phyloP scores from a whole-genome alignment of 768 basidiomycete species.

The Tylopilus vinaceipallidus region DNA sequence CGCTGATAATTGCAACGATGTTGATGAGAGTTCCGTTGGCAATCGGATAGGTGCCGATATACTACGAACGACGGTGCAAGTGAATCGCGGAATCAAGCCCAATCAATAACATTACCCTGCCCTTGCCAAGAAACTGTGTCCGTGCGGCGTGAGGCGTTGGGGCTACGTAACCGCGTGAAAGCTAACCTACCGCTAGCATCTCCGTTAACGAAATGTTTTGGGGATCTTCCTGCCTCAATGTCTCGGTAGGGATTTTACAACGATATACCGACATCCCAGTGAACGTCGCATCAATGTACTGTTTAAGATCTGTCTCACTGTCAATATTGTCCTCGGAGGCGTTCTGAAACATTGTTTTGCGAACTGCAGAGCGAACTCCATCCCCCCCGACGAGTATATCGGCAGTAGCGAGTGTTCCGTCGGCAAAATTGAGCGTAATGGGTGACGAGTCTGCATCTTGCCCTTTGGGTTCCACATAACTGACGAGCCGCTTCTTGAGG shows the following conservation, averaged over 20 bases:
- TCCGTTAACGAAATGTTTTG: slow-evolving; percentile 20
- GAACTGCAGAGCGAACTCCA: slow-evolving; percentile 36
- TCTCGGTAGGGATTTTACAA: slow-evolving; percentile 34
- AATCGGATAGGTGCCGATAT: slow-evolving; percentile 40
- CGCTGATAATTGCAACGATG: slow-evolving; percentile 30
- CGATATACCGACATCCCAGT: slow-evolving; percentile 43
- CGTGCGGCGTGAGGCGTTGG: slow-evolving; percentile 9
- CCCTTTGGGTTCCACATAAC: slow-evolving; percentile 8
- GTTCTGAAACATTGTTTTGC: slow-evolving; percentile 22
- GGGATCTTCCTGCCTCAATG: slow-evolving; percentile 26
- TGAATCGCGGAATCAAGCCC: neutral
- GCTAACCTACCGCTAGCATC: slow-evolving; percentile 25
- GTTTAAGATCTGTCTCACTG: slow-evolving; percentile 1
- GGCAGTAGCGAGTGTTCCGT: slow-evolving; percentile 26
- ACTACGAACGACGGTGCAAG: slow-evolving; percentile 25
- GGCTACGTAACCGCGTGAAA: neutral
- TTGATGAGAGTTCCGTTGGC: slow-evolving; percentile 37
- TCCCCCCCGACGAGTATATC: slow-evolving; percentile 48
- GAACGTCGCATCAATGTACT: slow-evolving; percentile 33
- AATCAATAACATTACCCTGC: slow-evolving; percentile 1
- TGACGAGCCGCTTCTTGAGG: slow-evolving; percentile 17
- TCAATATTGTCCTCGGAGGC: slow-evolving; percentile 1
- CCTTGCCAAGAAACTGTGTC: slow-evolving; percentile 13
- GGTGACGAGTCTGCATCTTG: slow-evolving; percentile 21
- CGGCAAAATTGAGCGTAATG: slow-evolving; percentile 12